phyloP scores from a whole-genome alignment of 202 grass and related monocot species.

The Cymbopogon flexuosus region DNA sequence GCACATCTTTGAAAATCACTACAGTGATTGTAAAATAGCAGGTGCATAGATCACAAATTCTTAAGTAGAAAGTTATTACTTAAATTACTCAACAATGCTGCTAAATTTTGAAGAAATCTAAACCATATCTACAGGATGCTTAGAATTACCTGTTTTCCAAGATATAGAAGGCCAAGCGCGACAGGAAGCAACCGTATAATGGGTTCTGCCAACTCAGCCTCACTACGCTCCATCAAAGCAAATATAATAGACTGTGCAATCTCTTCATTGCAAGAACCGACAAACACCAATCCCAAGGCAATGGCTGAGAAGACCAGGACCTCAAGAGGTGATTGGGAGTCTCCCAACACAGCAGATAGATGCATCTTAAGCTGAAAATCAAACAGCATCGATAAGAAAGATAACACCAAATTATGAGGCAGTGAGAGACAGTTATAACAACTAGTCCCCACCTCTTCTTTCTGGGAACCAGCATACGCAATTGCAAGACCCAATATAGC shows the following conservation, averaged over 20 bases:
- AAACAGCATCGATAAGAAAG: slow-evolving; percentile 30
- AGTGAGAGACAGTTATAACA: slow-evolving; percentile 8
- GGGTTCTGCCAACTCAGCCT: slow-evolving; percentile 71
- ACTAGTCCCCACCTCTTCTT: slow-evolving; percentile 60
- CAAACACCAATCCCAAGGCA: slow-evolving; percentile 77
- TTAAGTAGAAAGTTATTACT: neutral
- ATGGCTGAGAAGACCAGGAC: slow-evolving; percentile 87
- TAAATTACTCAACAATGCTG: neutral
- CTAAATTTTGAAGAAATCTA: neutral
- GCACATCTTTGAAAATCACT: neutral
- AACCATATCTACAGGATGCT: neutral
- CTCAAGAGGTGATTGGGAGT: slow-evolving; percentile 75
- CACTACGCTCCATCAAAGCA: slow-evolving; percentile 83
- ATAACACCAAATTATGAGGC: neutral
- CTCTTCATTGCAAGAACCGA: slow-evolving; percentile 98
- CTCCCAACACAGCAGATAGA: slow-evolving; percentile 68
- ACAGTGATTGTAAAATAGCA: neutral
- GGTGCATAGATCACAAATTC: neutral
- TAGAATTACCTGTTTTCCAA: slow-evolving; percentile 85
- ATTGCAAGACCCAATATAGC: slow-evolving; percentile 95
- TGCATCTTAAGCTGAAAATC: slow-evolving; percentile 62
- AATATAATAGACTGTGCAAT: slow-evolving; percentile 96
- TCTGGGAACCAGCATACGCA: slow-evolving; percentile 91
- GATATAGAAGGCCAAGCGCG: slow-evolving; percentile 90
- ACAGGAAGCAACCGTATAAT: slow-evolving; percentile 80